Conservation (phyloP, 73 alveolate species). For the Tetrahymena thermophila region DNA sequence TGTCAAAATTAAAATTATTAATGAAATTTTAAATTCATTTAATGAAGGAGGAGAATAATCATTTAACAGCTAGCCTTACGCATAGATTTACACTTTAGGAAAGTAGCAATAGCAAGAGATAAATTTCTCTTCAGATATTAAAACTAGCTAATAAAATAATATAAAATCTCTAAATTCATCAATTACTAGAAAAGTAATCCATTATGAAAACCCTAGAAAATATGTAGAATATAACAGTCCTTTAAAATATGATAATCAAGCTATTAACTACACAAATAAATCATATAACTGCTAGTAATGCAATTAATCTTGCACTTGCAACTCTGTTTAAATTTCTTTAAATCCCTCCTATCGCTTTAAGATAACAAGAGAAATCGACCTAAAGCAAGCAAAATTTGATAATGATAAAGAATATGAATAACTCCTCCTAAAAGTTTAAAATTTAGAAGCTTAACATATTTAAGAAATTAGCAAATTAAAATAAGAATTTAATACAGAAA, state of each 20-base stretch:
- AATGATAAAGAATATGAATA: neutral
- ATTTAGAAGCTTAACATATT: neutral
- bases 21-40: neutral
- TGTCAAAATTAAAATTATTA: neutral
- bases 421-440: neutral
- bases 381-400: neutral
- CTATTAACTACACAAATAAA: neutral
- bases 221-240: neutral
- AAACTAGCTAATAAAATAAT: neutral
- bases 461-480: neutral
- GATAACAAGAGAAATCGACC: neutral
- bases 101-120: neutral
- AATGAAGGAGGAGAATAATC: neutral
- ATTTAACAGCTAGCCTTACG: neutral
- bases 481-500: neutral
- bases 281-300: neutral
- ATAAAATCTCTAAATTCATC: neutral
- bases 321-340: neutral
- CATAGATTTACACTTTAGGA: neutral
- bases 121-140: neutral
- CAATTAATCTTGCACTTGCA: neutral
- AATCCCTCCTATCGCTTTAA: neutral
- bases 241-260: neutral
- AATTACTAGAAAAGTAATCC: neutral
- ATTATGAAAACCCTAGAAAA: neutral